These are phyloP conservation scores for Conticribra guillardii DNA, from an alignment of 108 stramenopile species.

Conservation along the genomic window DNA sequence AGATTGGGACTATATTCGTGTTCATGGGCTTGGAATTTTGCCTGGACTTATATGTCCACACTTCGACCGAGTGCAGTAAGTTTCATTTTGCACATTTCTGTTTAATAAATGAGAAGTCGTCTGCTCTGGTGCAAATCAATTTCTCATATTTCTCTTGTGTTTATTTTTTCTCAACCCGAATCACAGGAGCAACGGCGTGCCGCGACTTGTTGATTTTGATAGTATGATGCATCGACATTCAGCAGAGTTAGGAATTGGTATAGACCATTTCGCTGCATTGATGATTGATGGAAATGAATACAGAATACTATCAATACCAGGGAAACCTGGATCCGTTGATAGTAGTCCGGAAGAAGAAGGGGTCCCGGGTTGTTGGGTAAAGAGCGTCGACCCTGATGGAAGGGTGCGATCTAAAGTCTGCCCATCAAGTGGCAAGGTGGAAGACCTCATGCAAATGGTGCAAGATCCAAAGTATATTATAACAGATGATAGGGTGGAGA, in stretches of 20 bases:
- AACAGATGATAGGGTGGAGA: not conserved
- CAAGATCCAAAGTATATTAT: not conserved
- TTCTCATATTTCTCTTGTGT: no score
- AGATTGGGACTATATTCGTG: conserved; percentile 69
- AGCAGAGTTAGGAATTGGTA: conserved; percentile 55
- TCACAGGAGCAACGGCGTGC: conserved; percentile 74
- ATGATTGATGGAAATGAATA: conserved; percentile 52
- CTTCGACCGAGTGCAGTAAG: conserved; percentile 67
- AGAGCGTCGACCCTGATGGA: not conserved
- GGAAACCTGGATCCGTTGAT: conserved; percentile 18
- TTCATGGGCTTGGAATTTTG: conserved; percentile 63
- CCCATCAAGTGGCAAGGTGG: not conserved
- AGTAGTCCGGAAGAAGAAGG: not conserved
- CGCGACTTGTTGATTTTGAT: conserved; percentile 64
- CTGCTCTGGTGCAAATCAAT: no score
- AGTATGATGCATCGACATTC: conserved; percentile 57
- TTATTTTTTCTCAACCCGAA: no score
- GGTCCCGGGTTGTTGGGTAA: not conserved
- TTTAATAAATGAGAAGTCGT: no score
- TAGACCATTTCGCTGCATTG: conserved; percentile 73
- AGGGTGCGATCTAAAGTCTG: not conserved
- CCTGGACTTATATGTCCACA: conserved; percentile 77
- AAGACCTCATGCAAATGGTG: not conserved
- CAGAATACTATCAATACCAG: conserved; percentile 16
- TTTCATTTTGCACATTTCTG: no score